Conservation (phyloP, 805 yeast genomes). For the Citeromyces matritensis region DNA sequence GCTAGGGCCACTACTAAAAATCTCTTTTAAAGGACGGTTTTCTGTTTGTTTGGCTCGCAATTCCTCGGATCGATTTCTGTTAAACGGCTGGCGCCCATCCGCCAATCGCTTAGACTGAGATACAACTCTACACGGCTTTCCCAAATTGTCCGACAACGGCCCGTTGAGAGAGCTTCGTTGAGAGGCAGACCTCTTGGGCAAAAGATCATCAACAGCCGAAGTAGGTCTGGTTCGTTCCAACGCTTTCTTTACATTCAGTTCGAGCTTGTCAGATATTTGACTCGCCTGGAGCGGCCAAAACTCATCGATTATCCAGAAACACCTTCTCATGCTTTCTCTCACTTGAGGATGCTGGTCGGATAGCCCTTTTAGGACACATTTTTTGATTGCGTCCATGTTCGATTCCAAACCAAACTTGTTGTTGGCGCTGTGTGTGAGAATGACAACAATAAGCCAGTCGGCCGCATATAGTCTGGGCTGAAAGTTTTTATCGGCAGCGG, state of each 20-base stretch:
- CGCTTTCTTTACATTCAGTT: constrained; percentile 34
- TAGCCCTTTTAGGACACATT: constrained; percentile 42
- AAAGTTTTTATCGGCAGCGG: constrained; percentile 54
- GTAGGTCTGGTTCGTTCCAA: constrained; percentile 35
- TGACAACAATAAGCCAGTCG: constrained; percentile 46
- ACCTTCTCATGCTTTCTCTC: constrained; percentile 55
- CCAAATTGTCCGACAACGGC: background rate
- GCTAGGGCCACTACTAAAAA: constrained; percentile 1
- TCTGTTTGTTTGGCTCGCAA: background rate
- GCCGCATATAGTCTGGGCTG: constrained; percentile 60
- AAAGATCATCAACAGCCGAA: background rate
- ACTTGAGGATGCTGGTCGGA: constrained; percentile 72
- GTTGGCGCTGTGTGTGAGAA: constrained; percentile 34
- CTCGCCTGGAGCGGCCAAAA: constrained; percentile 40
- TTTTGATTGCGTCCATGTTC: constrained; percentile 26
- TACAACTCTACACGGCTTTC: constrained; percentile 1
- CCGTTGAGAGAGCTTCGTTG: constrained; percentile 4
- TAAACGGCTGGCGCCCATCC: background rate
- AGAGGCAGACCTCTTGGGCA: constrained; percentile 3
- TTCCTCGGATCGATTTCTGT: background rate
- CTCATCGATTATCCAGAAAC: constrained; percentile 57
- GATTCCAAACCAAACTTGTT: constrained; percentile 14
- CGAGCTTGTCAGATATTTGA: constrained; percentile 18
- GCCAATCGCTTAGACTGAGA: background rate
- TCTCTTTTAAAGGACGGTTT: background rate